phyloP scores from a whole-genome alignment of 2,329 filamentous ascomycete species.

The Xenoacremonium recifei region DNA sequence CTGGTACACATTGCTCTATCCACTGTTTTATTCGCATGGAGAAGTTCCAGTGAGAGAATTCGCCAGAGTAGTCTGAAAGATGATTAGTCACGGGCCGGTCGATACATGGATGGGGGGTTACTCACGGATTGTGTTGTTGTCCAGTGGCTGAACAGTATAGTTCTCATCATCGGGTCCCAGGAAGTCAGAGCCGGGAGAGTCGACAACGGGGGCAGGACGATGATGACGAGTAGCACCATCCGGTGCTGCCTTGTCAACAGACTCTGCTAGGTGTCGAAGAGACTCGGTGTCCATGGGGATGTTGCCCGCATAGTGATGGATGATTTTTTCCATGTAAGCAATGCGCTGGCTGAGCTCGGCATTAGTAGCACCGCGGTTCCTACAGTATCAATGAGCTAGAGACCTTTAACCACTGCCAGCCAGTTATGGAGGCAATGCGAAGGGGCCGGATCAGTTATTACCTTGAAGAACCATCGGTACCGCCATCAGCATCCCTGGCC shows the following conservation, averaged over 20 bases:
- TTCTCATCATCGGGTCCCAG: conserved; percentile 34
- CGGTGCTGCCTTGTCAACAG: conserved; percentile 34
- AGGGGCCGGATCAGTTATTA: conserved; percentile 6
- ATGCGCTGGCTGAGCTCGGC: conserved; percentile 25
- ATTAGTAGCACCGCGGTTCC: conserved; percentile 21
- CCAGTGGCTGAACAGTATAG: conserved; percentile 40
- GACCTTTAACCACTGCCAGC: no score
- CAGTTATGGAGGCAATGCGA: not conserved
- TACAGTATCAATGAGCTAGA: conserved; percentile 15
- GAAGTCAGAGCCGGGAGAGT: conserved; percentile 24
- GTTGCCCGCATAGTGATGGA: conserved; percentile 46
- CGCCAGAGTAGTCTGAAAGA: conserved; percentile 46
- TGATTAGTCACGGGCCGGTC: conserved; percentile 3
- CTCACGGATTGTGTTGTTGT: conserved; percentile 41
- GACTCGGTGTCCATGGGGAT: conserved; percentile 27
- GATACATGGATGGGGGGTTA: not conserved
- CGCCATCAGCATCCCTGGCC: conserved; percentile 27
- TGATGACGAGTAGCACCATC: conserved; percentile 12
- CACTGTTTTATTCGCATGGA: conserved; percentile 50
- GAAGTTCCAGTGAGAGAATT: conserved; percentile 54
- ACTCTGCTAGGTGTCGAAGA: conserved; percentile 41
- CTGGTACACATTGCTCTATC: conserved; percentile 40
- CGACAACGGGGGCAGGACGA: conserved; percentile 18
- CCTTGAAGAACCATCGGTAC: conserved; percentile 21
- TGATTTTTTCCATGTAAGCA: conserved; percentile 43